Conservation (phyloP, 1,284 basidiomycete species). For the Fomitiporia mediterranea region DNA sequence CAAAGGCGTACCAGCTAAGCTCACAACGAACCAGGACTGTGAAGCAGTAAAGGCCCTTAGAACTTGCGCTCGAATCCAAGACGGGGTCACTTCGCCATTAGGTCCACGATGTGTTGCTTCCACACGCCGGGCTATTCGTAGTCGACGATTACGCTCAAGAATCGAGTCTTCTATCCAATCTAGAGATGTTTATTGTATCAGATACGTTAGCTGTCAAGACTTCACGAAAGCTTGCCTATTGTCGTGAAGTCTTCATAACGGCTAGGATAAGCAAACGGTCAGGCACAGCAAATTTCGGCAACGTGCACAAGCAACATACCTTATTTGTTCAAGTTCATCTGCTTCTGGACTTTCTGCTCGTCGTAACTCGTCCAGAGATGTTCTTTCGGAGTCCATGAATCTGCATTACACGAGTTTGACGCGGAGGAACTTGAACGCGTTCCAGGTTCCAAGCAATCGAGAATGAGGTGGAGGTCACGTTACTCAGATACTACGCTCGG, state of each 20-base stretch:
- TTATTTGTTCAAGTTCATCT: slow-evolving; percentile 30
- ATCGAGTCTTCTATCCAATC: slow-evolving; percentile 97
- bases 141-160: slow-evolving; percentile 74
- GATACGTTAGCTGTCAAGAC: neutral
- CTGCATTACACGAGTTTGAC: slow-evolving; percentile 8
- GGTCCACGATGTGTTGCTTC: slow-evolving; percentile 47
- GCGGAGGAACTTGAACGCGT: neutral
- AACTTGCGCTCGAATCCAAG: slow-evolving; percentile 63
- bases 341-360: slow-evolving; percentile 18
- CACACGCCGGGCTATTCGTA: slow-evolving; percentile 51
- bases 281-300: neutral
- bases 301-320: slow-evolving; percentile 24
- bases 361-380: neutral
- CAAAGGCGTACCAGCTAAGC: slow-evolving; percentile 69
- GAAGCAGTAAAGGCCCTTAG: slow-evolving; percentile 46
- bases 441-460: neutral
- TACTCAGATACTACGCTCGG: too few species aligned
- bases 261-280: slow-evolving; percentile 32
- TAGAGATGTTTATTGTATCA: slow-evolving; percentile 24
- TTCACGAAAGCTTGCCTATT: slow-evolving; percentile 45
- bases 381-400: slow-evolving; percentile 18
- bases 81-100: slow-evolving; percentile 44
- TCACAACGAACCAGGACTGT: slow-evolving; percentile 74
- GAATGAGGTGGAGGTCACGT: neutral
- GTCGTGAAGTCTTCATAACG: slow-evolving; percentile 85